phyloP scores from a whole-genome alignment of 2,329 filamentous ascomycete genomes.

The Microsporum canis region DNA sequence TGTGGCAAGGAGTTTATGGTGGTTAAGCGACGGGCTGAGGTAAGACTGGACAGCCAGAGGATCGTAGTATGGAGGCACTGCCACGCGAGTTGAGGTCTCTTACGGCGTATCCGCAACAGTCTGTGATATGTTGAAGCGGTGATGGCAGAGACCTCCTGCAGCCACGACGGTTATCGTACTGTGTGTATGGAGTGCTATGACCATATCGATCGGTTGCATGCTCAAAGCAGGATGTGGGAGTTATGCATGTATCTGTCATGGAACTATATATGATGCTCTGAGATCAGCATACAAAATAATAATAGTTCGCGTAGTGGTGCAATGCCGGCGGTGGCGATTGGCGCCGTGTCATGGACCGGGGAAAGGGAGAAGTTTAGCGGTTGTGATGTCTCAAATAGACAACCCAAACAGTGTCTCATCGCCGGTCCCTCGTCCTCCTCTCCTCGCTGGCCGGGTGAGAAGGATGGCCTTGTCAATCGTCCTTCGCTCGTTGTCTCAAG shows the following conservation, averaged over 20 bases:
- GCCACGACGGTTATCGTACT: background rate
- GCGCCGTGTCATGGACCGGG: background rate
- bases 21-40: background rate
- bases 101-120: too few species aligned
- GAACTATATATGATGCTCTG: background rate
- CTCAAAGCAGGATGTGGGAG: background rate
- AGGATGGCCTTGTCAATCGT: background rate
- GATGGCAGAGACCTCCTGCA: background rate
- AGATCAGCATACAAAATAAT: background rate
- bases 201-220: background rate
- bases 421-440: background rate
- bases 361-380: background rate
- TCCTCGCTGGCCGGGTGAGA: background rate
- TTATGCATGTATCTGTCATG: background rate
- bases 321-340: background rate
- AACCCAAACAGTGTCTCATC: background rate
- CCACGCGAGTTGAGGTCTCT: too few species aligned
- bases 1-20: background rate
- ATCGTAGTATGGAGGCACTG: too few species aligned
- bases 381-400: background rate
- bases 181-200: background rate
- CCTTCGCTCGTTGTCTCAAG: background rate
- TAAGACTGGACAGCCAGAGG: too few species aligned
- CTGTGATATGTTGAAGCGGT: too few species aligned
- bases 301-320: background rate